Percentiles rank a stretch among this genome's conserved stretches.
phyloP scores from a whole-genome alignment of 176 grass and related monocot genomes.

The Dactylis glomerata region DNA sequence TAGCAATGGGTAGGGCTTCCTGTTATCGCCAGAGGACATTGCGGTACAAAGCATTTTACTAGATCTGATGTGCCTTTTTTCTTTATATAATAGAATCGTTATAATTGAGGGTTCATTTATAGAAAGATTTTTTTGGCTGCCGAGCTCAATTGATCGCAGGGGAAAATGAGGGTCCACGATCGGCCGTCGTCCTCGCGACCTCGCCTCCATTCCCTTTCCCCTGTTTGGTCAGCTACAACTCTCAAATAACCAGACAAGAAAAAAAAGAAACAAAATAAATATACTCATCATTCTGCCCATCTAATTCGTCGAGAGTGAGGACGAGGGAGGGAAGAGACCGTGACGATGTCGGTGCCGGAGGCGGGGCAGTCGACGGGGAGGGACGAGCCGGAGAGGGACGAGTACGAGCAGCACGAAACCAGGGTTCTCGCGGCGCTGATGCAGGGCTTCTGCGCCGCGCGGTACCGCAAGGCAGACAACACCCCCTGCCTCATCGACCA shows the following conservation, averaged over 20 bases:
- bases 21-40: too few relatives aligned
- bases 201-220: neutral
- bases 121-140: too few relatives aligned
- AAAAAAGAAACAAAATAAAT: neutral
- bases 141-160: too few relatives aligned
- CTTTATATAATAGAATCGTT: too few relatives aligned
- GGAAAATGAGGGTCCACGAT: too few relatives aligned
- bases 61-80: too few relatives aligned
- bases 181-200: neutral
- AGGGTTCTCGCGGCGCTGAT: constrained; percentile 38
- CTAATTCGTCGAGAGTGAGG: neutral
- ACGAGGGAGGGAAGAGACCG: neutral
- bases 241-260: neutral
- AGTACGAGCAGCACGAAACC: constrained; percentile 41
- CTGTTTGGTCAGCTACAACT: neutral
- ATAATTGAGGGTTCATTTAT: too few relatives aligned
- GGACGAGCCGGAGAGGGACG: constrained; percentile 21
- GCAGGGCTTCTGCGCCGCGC: constrained; percentile 50
- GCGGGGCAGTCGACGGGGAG: constrained; percentile 27
- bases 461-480: constrained; percentile 56
- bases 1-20: too few relatives aligned
- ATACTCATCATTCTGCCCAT: neutral
- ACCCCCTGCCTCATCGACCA: constrained; percentile 48
- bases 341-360: constrained; percentile 39
- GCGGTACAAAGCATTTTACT: too few relatives aligned